Evolutionary conservation across 2,329 filamentous ascomycete genomes (phyloP), one percentile per base, ranked within the genome.

Genomic region (Verticillium nonalfalfae): DNA sequence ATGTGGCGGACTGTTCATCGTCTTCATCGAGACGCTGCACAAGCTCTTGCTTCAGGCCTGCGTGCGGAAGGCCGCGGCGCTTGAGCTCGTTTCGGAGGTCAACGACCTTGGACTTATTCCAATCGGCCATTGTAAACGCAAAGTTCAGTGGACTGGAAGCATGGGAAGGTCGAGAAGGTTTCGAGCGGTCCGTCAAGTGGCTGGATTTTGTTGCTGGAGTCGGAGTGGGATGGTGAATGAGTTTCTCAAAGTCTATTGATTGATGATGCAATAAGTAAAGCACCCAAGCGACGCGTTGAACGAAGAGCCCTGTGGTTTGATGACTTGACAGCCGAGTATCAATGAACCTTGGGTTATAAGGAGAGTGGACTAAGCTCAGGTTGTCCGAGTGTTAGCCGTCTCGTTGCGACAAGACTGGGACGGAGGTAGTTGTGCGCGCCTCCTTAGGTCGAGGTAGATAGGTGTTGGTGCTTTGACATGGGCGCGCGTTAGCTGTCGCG

Each of bases 11-110:
- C n/a, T 34, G 26, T 10, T 35, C 62, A 52, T 78, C 77, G 38
- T 75, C 76, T 57, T 75, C 76, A 56, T 79, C 71, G 56, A 94
- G 75, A 62, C 88, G 85, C 63, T 88, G 83, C 61, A 93, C 81
- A 56, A 93, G 83, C 63, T 89, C 90, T 31, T 86, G 81, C 72
- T 93, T 90, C 59, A 92, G 80, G 9, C 90, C 90, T 31, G 84
- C 84, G 64, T 86, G 83, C 6, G 86, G 78, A 45, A 93, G 82
- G n/a, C 87, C 86, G 65, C 90, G 85, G 62, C 79, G 81, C 75
- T 90, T 92, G 52, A 93, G 81, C 78, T 93, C 89, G 26, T 85
- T 85, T 74, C 88, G 90, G 62, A 94, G 82, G 69, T 93, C 89
- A 38, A 87, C 80, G 65, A 94, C 90, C 76, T 90, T 93, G 69